These are phyloP conservation scores for Coemansia sp. DNA, from an alignment of 192 early-diverging fungal genomes.

Conservation along the genomic window DNA sequence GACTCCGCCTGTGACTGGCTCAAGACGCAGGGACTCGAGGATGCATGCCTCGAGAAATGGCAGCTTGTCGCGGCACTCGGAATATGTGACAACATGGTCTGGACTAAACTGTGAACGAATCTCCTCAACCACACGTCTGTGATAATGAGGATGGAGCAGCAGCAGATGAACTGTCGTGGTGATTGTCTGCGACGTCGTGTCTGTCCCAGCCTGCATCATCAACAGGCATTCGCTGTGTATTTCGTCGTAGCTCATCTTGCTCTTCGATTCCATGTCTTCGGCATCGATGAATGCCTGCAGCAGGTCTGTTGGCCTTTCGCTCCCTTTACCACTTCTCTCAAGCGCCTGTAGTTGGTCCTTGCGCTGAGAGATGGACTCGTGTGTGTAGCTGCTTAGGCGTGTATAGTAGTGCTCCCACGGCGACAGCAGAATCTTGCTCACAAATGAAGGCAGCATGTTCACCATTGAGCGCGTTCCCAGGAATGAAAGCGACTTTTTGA, in stretches of 20 bases:
- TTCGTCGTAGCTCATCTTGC: conserved; percentile 19
- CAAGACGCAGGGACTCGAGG: conserved; percentile 34
- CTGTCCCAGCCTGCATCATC: conserved; percentile 27
- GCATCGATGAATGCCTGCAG: conserved; percentile 37
- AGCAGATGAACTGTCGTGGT: conserved; percentile 25
- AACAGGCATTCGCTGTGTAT: conserved; percentile 27
- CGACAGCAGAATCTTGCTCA: conserved; percentile 6
- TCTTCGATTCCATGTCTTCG: conserved; percentile 28
- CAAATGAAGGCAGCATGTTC: conserved; percentile 14
- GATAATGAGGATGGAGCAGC: conserved; percentile 21
- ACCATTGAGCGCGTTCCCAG: conserved; percentile 27
- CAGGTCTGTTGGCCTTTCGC: conserved; percentile 21
- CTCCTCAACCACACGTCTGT: conserved; percentile 10
- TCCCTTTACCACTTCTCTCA: background rate
- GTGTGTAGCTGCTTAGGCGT: conserved; percentile 16
- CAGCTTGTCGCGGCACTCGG: conserved; percentile 19
- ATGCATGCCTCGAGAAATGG: conserved; percentile 34
- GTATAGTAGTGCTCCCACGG: conserved; percentile 29
- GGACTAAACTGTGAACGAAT: conserved; percentile 15
- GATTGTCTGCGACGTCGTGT: conserved; percentile 32
- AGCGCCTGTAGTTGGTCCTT: conserved; percentile 4
- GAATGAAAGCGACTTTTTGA: conserved; percentile 16
- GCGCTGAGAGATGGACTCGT: conserved; percentile 18
- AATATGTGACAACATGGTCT: conserved; percentile 21
- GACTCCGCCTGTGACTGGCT: conserved; percentile 19